Conservation (phyloP, 2,329 filamentous ascomycete species). For the Paraphaeosphaeria minitans region DNA sequence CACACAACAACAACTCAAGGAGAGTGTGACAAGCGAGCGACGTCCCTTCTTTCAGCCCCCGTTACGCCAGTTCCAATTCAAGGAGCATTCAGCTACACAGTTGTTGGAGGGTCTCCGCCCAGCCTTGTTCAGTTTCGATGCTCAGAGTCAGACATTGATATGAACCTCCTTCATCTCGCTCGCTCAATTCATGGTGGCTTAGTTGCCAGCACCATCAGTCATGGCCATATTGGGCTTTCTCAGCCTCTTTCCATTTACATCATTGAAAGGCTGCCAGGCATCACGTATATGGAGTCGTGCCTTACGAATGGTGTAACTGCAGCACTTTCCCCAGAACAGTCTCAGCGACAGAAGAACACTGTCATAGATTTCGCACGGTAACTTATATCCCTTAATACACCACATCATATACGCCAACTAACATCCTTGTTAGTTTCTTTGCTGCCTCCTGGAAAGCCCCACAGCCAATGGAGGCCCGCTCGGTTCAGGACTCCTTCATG, state of each 20-base stretch:
- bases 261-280: constrained; percentile 18
- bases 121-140: constrained; percentile 8
- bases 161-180: constrained; percentile 6
- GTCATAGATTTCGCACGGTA: constrained; percentile 43
- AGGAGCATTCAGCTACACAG: constrained; percentile 14
- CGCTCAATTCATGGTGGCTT: constrained; percentile 10
- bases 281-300: constrained; percentile 38
- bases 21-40: constrained; percentile 8
- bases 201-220: constrained; percentile 8
- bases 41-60: constrained; percentile 5
- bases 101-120: constrained; percentile 6
- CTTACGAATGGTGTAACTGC: constrained; percentile 15
- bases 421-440: constrained; percentile 44
- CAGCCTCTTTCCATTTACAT: constrained; percentile 13
- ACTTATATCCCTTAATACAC: constrained; percentile 14
- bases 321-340: constrained; percentile 27
- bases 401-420: constrained; percentile 3
- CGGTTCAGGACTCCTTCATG: constrained; percentile 31
- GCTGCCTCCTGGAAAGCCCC: constrained; percentile 47
- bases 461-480: constrained; percentile 30
- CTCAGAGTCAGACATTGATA: constrained; percentile 7
- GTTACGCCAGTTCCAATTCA: constrained; percentile 12
- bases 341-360: constrained; percentile 43
- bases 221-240: constrained; percentile 8
- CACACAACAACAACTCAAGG: constrained; percentile 5